A percentile compares a stretch with the other conserved stretches of the same genome.
These are phyloP conservation scores for Cymodocea nodosa DNA, from an alignment of 116 monocot genomes.

Conservation along the genomic window DNA sequence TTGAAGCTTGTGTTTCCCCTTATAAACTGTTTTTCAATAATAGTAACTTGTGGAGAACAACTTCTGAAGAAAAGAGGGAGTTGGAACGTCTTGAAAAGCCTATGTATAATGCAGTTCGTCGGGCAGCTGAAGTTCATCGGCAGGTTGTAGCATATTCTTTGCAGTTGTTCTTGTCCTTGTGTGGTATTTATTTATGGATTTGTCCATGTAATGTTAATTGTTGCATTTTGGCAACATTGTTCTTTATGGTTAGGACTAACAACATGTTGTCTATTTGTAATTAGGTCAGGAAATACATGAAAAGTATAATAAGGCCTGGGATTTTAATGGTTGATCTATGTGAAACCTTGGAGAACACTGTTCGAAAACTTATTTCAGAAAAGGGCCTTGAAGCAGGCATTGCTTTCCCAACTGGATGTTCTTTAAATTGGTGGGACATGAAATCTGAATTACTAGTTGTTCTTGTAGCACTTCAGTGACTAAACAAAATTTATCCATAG, in stretches of 20 bases:
- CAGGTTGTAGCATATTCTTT: slow-evolving; percentile 26
- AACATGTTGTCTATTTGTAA: neutral
- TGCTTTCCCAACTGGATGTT: slow-evolving; percentile 98
- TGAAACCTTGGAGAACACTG: slow-evolving; percentile 94
- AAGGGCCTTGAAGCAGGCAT: slow-evolving; percentile 96
- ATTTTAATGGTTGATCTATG: slow-evolving; percentile 91
- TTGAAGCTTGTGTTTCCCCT: neutral
- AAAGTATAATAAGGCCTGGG: slow-evolving; percentile 77
- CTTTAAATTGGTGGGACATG: slow-evolving; percentile 71
- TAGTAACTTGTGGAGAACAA: slow-evolving; percentile 93
- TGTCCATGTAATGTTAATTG: too few relatives aligned
- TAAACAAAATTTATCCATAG: slow-evolving; percentile 19
- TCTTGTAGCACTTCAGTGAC: neutral
- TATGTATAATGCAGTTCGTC: slow-evolving; percentile 84
- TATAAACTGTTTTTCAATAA: neutral
- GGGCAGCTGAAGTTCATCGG: slow-evolving; percentile 98
- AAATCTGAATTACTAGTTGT: neutral
- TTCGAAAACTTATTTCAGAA: slow-evolving; percentile 79
- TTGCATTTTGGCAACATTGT: neutral
- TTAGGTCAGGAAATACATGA: slow-evolving; percentile 90
- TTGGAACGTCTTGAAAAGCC: slow-evolving; percentile 83
- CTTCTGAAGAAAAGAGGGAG: slow-evolving; percentile 93
- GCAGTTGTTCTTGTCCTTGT: neutral
- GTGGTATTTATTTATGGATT: slow-evolving; percentile 2
- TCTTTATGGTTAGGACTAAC: neutral